Conservation (phyloP, 306 rosid genomes). For the Trifolium fragiferum region DNA sequence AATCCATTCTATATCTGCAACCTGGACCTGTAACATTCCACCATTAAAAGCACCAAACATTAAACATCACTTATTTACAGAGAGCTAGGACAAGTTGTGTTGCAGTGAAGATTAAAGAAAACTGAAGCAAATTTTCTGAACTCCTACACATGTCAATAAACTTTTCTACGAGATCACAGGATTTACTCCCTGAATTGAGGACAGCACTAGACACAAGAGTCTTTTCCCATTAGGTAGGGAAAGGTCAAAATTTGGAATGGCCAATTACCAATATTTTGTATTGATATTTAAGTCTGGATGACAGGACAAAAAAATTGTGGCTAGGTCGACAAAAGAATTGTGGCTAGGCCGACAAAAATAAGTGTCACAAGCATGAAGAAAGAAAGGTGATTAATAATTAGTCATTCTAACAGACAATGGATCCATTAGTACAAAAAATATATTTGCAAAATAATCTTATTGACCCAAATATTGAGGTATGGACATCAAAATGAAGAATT, state of each 20-base stretch:
- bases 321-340: constrained; percentile 25
- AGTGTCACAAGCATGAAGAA: constrained; percentile 14
- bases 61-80: constrained; percentile 32
- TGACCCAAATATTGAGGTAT: not conserved
- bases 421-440: constrained; percentile 1
- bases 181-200: not conserved
- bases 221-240: too few species aligned
- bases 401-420: constrained; percentile 29
- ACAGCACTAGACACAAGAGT: constrained; percentile 9
- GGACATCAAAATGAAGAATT: constrained; percentile 32
- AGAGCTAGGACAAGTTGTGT: constrained; percentile 19
- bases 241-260: constrained; percentile 19
- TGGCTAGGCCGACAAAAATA: constrained; percentile 21
- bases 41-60: constrained; percentile 22
- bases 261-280: not conserved
- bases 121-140: constrained; percentile 11
- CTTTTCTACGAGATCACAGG: constrained; percentile 9
- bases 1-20: constrained; percentile 91
- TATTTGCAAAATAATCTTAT: too few species aligned
- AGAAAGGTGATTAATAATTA: constrained; percentile 2
- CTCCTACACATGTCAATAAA: constrained; percentile 26
- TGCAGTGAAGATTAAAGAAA: constrained; percentile 16
- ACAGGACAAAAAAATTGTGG: constrained; percentile 15
- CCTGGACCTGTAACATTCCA: constrained; percentile 74
- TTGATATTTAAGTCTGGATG: constrained; percentile 7